A percentile compares a stretch with the other conserved stretches of the same genome.
Evolutionary conservation across 2,329 filamentous ascomycete genomes (phyloP).

Genomic region (Chrysosphaeria jannelii): DNA sequence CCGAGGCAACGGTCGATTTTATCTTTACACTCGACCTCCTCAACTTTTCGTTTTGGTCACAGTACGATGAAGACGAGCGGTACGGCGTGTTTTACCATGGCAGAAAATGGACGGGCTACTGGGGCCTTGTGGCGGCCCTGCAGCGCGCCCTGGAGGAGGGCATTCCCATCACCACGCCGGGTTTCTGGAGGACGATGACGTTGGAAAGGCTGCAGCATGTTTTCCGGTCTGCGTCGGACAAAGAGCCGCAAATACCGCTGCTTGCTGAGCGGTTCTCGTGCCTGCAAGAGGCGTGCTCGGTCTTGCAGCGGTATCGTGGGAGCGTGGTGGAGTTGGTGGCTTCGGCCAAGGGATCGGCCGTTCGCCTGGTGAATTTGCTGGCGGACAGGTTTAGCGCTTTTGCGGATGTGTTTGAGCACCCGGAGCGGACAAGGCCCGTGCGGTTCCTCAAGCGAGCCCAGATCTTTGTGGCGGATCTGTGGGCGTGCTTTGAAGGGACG

Average conservation of each 20-base stretch:
- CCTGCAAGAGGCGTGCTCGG: constrained; percentile 51
- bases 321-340: constrained; percentile 44
- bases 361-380: constrained; percentile 58
- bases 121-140: constrained; percentile 67
- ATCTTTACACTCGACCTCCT: constrained; percentile 93
- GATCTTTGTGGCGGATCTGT: constrained; percentile 83
- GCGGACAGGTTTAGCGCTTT: constrained; percentile 65
- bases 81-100: constrained; percentile 63
- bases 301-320: constrained; percentile 55
- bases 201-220: constrained; percentile 42
- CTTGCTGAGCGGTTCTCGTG: constrained; percentile 49
- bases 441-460: constrained; percentile 82
- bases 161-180: constrained; percentile 64
- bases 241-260: constrained; percentile 69
- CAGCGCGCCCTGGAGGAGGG: constrained; percentile 74
- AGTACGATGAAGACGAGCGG: constrained; percentile 32
- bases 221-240: constrained; percentile 63
- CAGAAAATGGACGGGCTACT: constrained; percentile 76
- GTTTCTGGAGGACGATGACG: constrained; percentile 60
- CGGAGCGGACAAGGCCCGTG: constrained; percentile 28
- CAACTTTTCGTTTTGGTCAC: constrained; percentile 95
- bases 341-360: constrained; percentile 49
- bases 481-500: constrained; percentile 76
- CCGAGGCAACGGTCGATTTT: constrained; percentile 58
- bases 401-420: constrained; percentile 46